Evolutionary conservation across 208 protist species (phyloP).

Genomic region (Trypanosoma melophagium): DNA sequence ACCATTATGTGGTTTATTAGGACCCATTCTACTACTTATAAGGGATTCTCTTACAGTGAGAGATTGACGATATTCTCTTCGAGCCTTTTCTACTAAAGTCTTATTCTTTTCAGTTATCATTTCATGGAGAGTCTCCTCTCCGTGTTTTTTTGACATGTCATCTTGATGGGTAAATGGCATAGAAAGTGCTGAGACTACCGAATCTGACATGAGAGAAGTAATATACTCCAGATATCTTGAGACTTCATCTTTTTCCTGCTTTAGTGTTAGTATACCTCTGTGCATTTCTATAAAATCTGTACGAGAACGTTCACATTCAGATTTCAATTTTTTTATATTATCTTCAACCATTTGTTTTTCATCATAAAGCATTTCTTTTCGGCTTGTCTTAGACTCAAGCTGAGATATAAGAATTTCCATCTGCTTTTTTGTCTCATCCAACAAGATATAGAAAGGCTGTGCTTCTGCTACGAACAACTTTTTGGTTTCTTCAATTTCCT

Average conservation of each 20-base stretch:
- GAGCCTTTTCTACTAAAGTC: slow-evolving; percentile 13
- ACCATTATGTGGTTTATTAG: background rate
- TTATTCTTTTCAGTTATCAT: background rate
- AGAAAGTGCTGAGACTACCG: background rate
- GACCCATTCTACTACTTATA: background rate
- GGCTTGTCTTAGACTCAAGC: slow-evolving; percentile 10
- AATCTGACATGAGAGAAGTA: slow-evolving; percentile 1
- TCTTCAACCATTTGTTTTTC: slow-evolving; percentile 12
- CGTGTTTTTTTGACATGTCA: background rate
- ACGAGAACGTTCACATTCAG: slow-evolving; percentile 4
- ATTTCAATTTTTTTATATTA: slow-evolving; percentile 7
- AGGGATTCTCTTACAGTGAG: background rate
- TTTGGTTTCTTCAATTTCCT: slow-evolving; percentile 10
- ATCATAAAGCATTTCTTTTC: slow-evolving; percentile 17
- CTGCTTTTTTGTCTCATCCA: slow-evolving; percentile 14
- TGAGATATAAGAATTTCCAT: slow-evolving; percentile 7
- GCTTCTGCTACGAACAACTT: slow-evolving; percentile 5
- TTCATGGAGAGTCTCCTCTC: slow-evolving; percentile 9
- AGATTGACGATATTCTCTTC: slow-evolving; percentile 8
- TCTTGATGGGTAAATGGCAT: background rate
- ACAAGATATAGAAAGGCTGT: background rate
- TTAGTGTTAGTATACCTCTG: background rate
- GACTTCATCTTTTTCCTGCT: slow-evolving; percentile 1
- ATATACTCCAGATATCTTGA: slow-evolving; percentile 14
- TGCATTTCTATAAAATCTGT: slow-evolving; percentile 6